phyloP scores from a whole-genome alignment of 495 filamentous ascomycete species.

The Cercophora newfieldiana region DNA sequence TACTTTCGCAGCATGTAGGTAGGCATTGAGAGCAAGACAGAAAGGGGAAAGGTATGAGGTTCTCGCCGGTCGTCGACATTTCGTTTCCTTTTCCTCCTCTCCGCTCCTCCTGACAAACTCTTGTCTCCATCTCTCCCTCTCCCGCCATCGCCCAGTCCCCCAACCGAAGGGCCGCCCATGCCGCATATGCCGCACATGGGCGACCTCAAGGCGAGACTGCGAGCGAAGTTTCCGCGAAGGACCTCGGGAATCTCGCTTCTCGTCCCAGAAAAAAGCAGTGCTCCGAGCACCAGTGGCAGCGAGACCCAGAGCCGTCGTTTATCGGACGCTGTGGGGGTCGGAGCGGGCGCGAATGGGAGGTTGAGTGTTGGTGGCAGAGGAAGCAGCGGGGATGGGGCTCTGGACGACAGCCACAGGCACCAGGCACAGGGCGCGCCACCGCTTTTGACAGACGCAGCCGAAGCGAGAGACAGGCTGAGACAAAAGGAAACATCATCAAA shows the following conservation, averaged over 20 bases:
- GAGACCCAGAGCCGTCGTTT: slow-evolving; percentile 22
- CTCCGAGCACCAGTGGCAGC: slow-evolving; percentile 21
- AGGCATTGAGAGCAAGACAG: background rate
- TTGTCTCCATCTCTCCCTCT: background rate
- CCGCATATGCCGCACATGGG: slow-evolving; percentile 37
- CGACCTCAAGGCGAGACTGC: slow-evolving; percentile 48
- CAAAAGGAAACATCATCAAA: slow-evolving; percentile 13
- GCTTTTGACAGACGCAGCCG: background rate
- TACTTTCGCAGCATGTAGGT: background rate
- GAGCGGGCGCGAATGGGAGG: background rate
- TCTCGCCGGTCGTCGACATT: background rate
- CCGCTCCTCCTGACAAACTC: background rate
- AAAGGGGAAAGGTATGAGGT: background rate
- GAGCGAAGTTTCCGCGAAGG: slow-evolving; percentile 49
- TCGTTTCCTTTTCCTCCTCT: background rate
- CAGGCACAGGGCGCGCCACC: slow-evolving; percentile 3
- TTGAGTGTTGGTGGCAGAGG: background rate
- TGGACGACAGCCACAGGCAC: slow-evolving; percentile 6
- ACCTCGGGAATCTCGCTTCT: slow-evolving; percentile 41
- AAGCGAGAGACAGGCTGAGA: slow-evolving; percentile 19
- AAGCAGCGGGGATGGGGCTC: background rate
- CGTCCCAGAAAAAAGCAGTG: slow-evolving; percentile 26
- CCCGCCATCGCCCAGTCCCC: background rate
- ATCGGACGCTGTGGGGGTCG: background rate
- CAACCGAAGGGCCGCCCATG: background rate